Base-by-base conservation (phyloP, 139 green algal species). In the Closterium sp. region DNA sequence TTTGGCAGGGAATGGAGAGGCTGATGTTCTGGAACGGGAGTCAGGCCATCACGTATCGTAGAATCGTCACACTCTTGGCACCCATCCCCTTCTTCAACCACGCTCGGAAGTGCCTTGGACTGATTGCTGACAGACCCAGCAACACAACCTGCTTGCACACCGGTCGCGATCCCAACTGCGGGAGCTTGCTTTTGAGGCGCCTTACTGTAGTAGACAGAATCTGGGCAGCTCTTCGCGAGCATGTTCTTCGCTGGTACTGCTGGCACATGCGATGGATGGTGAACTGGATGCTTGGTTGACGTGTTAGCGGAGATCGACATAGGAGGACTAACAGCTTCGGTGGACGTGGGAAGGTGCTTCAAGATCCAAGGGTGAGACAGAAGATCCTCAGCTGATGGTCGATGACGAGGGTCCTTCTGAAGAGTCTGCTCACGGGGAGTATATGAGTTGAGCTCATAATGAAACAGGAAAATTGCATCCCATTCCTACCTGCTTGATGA, bases 401-500 rank as follows among this genome's bases (percentile, higher is more conserved):
- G 50, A 29, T 21, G 22, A 42, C 38, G 24, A 28, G 89, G 89
- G 22, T 87, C 70, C 89, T 91, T 91, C n/a, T 86, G 62, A 11
- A 91, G 70, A 28, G 89, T n/a, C 62, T 91, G 89, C 62, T 24
- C 31, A 90, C 1, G 22, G 17, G 28, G 34, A 90, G 28, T 34
- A 11, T 84, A 30, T 70, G 27, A 73, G 30, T 32, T 27, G 17
- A 85, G 19, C 19, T 17, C n/a, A 31, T 32, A 7, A 38, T n/a
- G 28, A 89, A 79, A 90, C 28, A 62, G 22, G 31, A n/a, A 79
- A 85, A 79, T 31, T 31, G 17, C 31, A 90, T 32, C 34, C 11
- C 22, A 86, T 90, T 28, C 22, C 31, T 30, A 92, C 89, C 62
- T 31, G 27, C 22, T 89, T 85, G 22, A 92, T 86, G 84, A 92